Evolutionary conservation across 805 yeast species (phyloP), one percentile per base, ranked within the genome.

Genomic region (Candida tibetensis): DNA sequence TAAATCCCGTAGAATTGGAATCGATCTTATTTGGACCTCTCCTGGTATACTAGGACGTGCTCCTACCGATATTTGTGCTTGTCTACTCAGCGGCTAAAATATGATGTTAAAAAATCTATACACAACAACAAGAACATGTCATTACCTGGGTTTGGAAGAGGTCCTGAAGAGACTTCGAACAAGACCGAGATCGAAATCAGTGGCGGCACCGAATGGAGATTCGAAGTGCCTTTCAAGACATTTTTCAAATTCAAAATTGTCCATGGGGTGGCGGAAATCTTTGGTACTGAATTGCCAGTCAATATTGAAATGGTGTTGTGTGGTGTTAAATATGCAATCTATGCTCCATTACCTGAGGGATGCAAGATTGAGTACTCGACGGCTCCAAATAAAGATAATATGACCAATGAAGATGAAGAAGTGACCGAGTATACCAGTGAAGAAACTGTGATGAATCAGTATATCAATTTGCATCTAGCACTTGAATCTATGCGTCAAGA

Each of bases 201-300:
- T 1, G 59, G 52, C 8, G 53, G 55, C n/a, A 65, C 77, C 18
- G 95, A 87, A 62, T 85, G 95, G 93, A 66, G 95, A 37, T 73
- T 85, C 45, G 93, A 85, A 53, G 76, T 85, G 3, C 79, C 74
- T 0, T 69, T 70, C 44, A 71, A 70, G 30, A 66, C 76, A 13
- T 62, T 64, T 14, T 53, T 85, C 27, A 68, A 65, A n/a, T 52
- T 85, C 31, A 76, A 68, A 48, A 69, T 81, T 8, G 41, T 61
- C 2, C 64, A 68, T 2, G 99, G 99, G 3, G 72, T 81, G 2
- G 96, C 87, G 2, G 99, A 93, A 63, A 76, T 89, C 7, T 87
- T 84, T 60, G 99, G 99, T 17, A 87, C 96, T 2, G 99, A 93
- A 57, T 73, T 93, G 17, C 85, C 96, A 2, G 67, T 72, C 30